A percentile compares a stretch with the other conserved stretches of the same genome.
These are phyloP conservation scores for Escovopsis sp. DNA, from an alignment of 2,329 filamentous ascomycete genomes.

Conservation along the genomic window DNA sequence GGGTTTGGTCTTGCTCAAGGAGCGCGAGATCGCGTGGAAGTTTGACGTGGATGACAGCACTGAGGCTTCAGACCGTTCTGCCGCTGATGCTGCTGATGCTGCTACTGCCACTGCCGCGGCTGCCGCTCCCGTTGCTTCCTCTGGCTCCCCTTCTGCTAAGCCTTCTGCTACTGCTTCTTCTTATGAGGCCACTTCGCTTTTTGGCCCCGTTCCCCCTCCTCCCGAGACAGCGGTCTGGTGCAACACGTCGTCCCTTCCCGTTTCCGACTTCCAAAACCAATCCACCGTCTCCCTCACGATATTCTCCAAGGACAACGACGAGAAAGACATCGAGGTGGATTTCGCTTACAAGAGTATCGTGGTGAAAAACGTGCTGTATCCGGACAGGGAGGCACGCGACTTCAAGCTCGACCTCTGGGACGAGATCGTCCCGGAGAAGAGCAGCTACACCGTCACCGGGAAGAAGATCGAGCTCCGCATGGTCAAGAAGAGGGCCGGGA, in stretches of 20 bases:
- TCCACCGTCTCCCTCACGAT: constrained; percentile 22
- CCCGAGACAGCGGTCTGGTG: constrained; percentile 6
- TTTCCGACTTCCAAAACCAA: constrained; percentile 23
- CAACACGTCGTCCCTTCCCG: constrained; percentile 10
- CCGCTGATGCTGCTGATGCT: no score
- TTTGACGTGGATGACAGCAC: no score
- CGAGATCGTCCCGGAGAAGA: constrained; percentile 44
- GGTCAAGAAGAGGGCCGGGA: constrained; percentile 49
- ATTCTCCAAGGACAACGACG: constrained; percentile 27
- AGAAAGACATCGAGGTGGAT: constrained; percentile 24
- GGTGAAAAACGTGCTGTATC: constrained; percentile 17
- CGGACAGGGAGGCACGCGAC: constrained; percentile 40
- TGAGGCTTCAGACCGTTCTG: no score
- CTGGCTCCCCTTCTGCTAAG: no score
- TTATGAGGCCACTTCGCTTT: no score
- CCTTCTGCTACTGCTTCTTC: no score
- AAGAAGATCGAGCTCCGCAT: constrained; percentile 70
- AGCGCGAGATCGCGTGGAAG: neutral
- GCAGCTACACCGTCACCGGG: constrained; percentile 48
- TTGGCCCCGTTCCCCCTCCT: no score
- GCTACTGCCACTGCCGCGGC: no score
- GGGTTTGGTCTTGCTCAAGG: constrained; percentile 9
- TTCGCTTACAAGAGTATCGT: constrained; percentile 14
- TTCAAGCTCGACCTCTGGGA: constrained; percentile 51
- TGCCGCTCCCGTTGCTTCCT: no score